Percentiles rank a stretch among this genome's conserved stretches.
Evolutionary conservation across 2,329 filamentous ascomycete genomes (phyloP).

Genomic region (Hypoxylon sp.): DNA sequence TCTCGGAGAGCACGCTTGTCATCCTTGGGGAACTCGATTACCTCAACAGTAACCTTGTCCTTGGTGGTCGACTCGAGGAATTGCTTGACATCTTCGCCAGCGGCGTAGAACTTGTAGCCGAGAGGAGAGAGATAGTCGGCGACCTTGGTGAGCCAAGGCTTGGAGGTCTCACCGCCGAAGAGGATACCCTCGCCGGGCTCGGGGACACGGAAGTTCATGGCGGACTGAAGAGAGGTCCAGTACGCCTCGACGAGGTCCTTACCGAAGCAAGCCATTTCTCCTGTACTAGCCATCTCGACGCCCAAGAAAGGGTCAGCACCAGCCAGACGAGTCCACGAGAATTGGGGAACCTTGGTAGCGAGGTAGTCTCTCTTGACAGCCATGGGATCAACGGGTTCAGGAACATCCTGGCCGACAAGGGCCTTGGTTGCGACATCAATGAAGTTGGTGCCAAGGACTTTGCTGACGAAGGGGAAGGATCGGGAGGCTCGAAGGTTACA

Average conservation of each 20-base stretch:
- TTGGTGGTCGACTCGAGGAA: conserved; percentile 79
- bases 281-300: conserved; percentile 96
- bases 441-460: conserved; percentile 96
- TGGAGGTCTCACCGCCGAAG: conserved; percentile 83
- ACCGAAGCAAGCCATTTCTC: conserved; percentile 98
- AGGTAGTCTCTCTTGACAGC: conserved; percentile 86
- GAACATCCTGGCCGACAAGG: conserved; percentile 84
- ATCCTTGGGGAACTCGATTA: conserved; percentile 95
- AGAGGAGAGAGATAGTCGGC: conserved; percentile 88
- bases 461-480: conserved; percentile 98
- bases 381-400: conserved; percentile 89
- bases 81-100: conserved; percentile 80
- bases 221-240: conserved; percentile 94
- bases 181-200: conserved; percentile 94
- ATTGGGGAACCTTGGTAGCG: conserved; percentile 97
- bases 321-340: conserved; percentile 97
- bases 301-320: conserved; percentile 97
- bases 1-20: conserved; percentile 95
- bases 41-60: conserved; percentile 75
- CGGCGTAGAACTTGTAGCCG: conserved; percentile 93
- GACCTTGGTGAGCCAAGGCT: conserved; percentile 77
- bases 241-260: conserved; percentile 96
- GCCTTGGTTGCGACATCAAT: conserved; percentile 95
- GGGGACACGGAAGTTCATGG: conserved; percentile 99
- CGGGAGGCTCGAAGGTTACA: conserved; percentile 97